Evolutionary conservation across 2,329 filamentous ascomycete species (phyloP).

Genomic region (Aspergillus amoenus): DNA sequence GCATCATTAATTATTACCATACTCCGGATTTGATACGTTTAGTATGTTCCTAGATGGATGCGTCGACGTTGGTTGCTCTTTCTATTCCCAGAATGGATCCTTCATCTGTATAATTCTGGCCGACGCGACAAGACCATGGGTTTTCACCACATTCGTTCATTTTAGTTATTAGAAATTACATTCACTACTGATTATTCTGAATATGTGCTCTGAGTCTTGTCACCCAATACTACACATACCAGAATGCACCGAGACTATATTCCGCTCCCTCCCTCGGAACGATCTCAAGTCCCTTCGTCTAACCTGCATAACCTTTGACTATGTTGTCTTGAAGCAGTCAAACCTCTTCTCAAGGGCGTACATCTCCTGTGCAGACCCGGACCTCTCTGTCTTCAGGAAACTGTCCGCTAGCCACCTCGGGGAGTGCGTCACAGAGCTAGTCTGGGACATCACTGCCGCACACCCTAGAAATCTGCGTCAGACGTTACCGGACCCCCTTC

Average conservation of each 20-base stretch:
- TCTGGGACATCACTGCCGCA: background rate
- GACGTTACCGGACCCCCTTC: background rate
- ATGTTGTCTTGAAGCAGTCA: background rate
- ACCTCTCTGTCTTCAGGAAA: background rate
- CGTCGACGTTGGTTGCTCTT: too few species aligned
- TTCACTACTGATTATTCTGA: too few species aligned
- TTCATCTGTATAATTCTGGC: too few species aligned
- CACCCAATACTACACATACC: too few species aligned
- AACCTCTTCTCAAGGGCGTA: background rate
- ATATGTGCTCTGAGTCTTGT: too few species aligned
- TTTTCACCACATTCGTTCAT: too few species aligned
- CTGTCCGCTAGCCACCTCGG: background rate
- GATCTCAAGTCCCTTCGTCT: background rate
- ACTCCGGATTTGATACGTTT: too few species aligned
- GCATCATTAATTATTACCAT: too few species aligned
- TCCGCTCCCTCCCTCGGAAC: background rate
- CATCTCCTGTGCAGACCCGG: background rate
- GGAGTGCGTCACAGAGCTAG: background rate
- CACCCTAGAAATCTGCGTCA: background rate
- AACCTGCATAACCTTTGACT: background rate
- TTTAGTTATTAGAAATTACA: too few species aligned
- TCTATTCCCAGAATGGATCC: too few species aligned
- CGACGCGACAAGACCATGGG: too few species aligned
- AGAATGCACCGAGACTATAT: background rate
- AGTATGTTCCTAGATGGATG: too few species aligned